Evolutionary conservation across 495 filamentous ascomycete species (phyloP).

Genomic region (Hypoxylon crocopeplum): DNA sequence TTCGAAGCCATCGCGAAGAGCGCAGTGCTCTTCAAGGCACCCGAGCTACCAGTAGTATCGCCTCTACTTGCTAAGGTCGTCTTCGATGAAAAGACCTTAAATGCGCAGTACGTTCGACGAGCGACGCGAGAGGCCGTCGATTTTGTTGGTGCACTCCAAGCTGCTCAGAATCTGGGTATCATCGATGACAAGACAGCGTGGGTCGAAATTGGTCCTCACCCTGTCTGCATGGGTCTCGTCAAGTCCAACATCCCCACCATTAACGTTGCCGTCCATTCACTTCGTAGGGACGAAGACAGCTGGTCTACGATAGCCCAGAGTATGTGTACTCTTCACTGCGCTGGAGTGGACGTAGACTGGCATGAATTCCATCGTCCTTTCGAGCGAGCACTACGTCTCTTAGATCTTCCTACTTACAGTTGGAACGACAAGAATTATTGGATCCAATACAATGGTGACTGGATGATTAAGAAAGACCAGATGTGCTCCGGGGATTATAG

Average conservation of each 20-base stretch:
- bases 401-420: slow-evolving; percentile 66
- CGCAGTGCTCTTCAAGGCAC: slow-evolving; percentile 52
- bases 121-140: not conserved
- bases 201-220: slow-evolving; percentile 63
- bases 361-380: slow-evolving; percentile 67
- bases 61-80: slow-evolving; percentile 48
- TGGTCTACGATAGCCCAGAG: slow-evolving; percentile 53
- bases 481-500: slow-evolving; percentile 1
- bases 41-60: slow-evolving; percentile 64
- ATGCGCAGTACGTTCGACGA: not conserved
- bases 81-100: not conserved
- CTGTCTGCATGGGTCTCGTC: slow-evolving; percentile 63
- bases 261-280: slow-evolving; percentile 8
- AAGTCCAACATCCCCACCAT: slow-evolving; percentile 51
- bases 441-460: slow-evolving; percentile 44
- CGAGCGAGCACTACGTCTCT: slow-evolving; percentile 54
- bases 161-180: too few species aligned
- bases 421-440: slow-evolving; percentile 74
- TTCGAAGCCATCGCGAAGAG: slow-evolving; percentile 57
- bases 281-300: slow-evolving; percentile 42
- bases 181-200: slow-evolving; percentile 45
- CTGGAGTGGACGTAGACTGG: slow-evolving; percentile 66
- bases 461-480: too few species aligned
- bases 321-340: slow-evolving; percentile 50
- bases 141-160: slow-evolving; percentile 45